Conservation (phyloP, 2,329 filamentous ascomycete species). For the Chaetomium globosum region DNA sequence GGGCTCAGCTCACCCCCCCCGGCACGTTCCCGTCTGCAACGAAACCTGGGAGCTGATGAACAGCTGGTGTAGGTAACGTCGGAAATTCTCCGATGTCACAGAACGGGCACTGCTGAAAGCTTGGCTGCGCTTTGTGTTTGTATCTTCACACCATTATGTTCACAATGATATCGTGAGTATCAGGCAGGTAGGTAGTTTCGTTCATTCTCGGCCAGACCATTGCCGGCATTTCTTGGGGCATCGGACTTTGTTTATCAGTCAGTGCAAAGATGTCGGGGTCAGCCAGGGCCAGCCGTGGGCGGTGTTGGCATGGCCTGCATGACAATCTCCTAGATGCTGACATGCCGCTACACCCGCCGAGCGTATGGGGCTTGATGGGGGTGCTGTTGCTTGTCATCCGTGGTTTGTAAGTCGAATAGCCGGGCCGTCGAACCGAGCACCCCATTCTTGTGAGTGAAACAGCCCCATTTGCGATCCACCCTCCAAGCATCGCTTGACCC, state of each 20-base stretch:
- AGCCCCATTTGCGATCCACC: slow-evolving; percentile 15
- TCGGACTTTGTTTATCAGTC: background rate
- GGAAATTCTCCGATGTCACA: slow-evolving; percentile 16
- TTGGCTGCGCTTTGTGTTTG: background rate
- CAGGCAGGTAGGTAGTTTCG: too few species aligned
- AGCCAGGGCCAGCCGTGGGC: background rate
- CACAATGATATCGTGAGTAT: too few species aligned
- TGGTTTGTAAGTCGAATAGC: background rate
- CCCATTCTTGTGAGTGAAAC: background rate
- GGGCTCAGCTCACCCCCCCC: slow-evolving; percentile 5
- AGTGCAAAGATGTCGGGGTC: background rate
- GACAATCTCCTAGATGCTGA: slow-evolving; percentile 2
- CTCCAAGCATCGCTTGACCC: background rate
- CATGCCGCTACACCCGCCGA: slow-evolving; percentile 5
- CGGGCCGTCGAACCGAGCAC: slow-evolving; percentile 2
- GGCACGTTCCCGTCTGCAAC: background rate
- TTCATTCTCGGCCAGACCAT: background rate
- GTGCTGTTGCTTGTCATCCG: background rate
- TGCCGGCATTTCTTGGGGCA: background rate
- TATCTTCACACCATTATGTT: background rate
- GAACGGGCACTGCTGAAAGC: background rate
- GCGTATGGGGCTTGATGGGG: too few species aligned
- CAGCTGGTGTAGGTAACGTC: background rate
- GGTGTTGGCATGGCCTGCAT: background rate
- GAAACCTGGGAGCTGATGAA: background rate